These are phyloP conservation scores for Zygosaccharomyces pseudorouxii DNA, from an alignment of 805 yeast species.

Conservation along the genomic window DNA sequence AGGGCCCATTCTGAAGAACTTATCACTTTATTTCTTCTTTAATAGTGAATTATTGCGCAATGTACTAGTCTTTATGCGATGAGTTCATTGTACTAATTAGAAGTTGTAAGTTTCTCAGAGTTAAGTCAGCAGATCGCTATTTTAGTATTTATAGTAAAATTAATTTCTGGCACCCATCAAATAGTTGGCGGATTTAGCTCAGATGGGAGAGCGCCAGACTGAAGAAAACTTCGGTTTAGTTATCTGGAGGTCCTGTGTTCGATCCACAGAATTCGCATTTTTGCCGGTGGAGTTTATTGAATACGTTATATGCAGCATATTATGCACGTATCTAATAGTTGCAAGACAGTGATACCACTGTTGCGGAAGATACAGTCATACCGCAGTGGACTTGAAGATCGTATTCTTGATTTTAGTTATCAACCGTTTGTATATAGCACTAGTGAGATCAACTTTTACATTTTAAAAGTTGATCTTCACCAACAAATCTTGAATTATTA, in stretches of 20 bases:
- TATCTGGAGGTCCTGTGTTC: constrained; percentile 81
- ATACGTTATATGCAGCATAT: too few relatives aligned
- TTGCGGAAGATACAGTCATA: too few relatives aligned
- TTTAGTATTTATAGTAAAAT: not conserved
- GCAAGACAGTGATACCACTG: too few relatives aligned
- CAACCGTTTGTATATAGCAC: too few relatives aligned
- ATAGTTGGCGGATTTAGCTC: constrained; percentile 39
- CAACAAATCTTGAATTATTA: not conserved
- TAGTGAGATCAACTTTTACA: not conserved
- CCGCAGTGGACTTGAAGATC: too few relatives aligned
- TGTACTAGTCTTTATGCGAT: not conserved
- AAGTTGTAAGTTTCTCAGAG: too few relatives aligned
- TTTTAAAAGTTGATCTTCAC: not conserved
- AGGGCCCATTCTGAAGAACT: constrained; percentile 2
- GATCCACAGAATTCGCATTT: constrained; percentile 70
- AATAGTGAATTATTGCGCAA: not conserved
- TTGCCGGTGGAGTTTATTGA: constrained; percentile 12
- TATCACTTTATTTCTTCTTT: too few relatives aligned
- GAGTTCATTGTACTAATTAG: not conserved
- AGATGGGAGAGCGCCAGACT: constrained; percentile 45
- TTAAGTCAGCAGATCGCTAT: too few relatives aligned
- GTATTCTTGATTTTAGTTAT: too few relatives aligned
- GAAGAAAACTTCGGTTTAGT: constrained; percentile 34
- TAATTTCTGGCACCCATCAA: not conserved
- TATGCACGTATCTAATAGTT: not conserved